Evolutionary conservation across 495 filamentous ascomycete genomes (phyloP).

Genomic region (Alectoria sarmentosa): DNA sequence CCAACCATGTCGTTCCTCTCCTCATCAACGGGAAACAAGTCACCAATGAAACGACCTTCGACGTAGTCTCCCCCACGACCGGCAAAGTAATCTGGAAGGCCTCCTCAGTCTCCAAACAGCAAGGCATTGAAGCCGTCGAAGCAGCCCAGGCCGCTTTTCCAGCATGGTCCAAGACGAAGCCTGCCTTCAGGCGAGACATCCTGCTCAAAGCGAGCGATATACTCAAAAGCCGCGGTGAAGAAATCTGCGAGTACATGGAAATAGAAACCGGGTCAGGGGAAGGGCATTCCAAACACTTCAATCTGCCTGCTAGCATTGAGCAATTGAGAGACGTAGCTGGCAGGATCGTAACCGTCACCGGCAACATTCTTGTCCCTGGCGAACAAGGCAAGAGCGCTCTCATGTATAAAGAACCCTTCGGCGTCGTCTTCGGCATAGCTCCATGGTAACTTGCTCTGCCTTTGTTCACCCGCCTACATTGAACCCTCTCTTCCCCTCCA

Average conservation of each 20-base stretch:
- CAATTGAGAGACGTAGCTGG: conserved; percentile 66
- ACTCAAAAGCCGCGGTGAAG: conserved; percentile 54
- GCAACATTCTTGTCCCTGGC: conserved; percentile 50
- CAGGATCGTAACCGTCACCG: conserved; percentile 52
- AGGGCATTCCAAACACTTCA: conserved; percentile 54
- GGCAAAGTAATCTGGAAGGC: conserved; percentile 53
- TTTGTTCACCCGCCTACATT: background rate
- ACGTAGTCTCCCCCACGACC: conserved; percentile 57
- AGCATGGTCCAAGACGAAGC: conserved; percentile 59
- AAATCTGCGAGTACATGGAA: conserved; percentile 54
- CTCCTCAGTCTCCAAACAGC: conserved; percentile 53
- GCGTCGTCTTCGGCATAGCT: conserved; percentile 73
- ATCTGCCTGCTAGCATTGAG: conserved; percentile 50
- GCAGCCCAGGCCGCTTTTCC: conserved; percentile 63
- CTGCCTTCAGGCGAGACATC: conserved; percentile 59
- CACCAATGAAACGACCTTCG: conserved; percentile 53
- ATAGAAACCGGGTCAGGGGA: conserved; percentile 60
- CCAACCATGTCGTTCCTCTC: conserved; percentile 49
- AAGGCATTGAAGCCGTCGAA: conserved; percentile 55
- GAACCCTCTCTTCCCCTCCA: background rate
- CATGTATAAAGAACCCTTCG: conserved; percentile 73
- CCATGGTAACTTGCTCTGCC: conserved; percentile 53
- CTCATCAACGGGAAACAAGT: conserved; percentile 66
- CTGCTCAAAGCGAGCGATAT: conserved; percentile 64
- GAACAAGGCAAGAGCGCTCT: conserved; percentile 56